Base-by-base conservation (phyloP, 2,329 filamentous ascomycete species). In the Trichoderma lentiforme region DNA sequence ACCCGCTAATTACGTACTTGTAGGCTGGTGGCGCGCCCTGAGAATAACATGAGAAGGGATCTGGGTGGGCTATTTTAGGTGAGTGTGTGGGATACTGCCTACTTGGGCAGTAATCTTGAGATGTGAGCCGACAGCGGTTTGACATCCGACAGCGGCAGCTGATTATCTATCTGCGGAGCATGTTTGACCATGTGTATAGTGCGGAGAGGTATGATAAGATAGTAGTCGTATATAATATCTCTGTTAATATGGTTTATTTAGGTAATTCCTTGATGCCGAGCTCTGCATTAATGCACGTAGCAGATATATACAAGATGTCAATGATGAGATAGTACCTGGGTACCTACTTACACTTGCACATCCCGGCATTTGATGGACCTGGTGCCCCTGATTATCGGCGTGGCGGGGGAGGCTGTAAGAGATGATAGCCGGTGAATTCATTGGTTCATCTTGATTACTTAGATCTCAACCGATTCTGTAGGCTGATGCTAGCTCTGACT, bases 91-190 rank as follows among this genome's bases (percentile, higher is more conserved):
- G 47, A 36, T 57, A 66, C 64, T 67, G 47, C 64, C 64, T 36
- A 67, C 5, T n/a, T 57, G 11, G 64, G 64, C 8, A 67, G 64
- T 67, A 67, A 67, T 67, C 26, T 24, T 57, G 64, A 67, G 64
- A 67, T 21, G 64, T 14, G 11, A 14, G 14, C 21, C 28, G 36
- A 28, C 21, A n/a, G 0, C 30, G 53, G 18, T 32, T 36, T 12
- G 63, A 18, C 47, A 26, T 57, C 63, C 63, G 63, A 67, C 64
- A 67, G 64, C 64, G 64, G 64, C 64, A 57, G 7, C n/a, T 34
- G 30, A 24, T 24, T 24, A 34, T 21, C 57, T 15, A 43, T 43
- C 60, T 30, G 60, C 58, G 36, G 34, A 63, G 34, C 9, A 43
- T 18, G n/a, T 28, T 47, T 57, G 2, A 26, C 15, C 18, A 2